Percentiles rank a stretch among this genome's conserved stretches.
phyloP scores from a whole-genome alignment of 192 early-diverging fungal genomes.

The Borealophlyctis nickersoniae region DNA sequence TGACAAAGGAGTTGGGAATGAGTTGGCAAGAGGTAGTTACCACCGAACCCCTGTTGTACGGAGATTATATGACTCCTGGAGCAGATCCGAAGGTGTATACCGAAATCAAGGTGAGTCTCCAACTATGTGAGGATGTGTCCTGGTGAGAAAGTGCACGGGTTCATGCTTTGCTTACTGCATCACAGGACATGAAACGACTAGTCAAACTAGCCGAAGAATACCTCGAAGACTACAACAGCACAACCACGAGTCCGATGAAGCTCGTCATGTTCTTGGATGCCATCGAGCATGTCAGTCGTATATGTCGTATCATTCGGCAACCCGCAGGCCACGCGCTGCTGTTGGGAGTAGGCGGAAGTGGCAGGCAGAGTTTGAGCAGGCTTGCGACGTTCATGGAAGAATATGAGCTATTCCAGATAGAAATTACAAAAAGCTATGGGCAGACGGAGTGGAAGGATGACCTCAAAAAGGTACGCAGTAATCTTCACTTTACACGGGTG shows the following conservation, averaged over 20 bases:
- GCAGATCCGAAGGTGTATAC: constrained; percentile 54
- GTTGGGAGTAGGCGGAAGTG: constrained; percentile 61
- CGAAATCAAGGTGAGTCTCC: constrained; percentile 51
- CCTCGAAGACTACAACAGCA: constrained; percentile 60
- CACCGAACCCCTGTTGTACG: constrained; percentile 55
- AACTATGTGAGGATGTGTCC: no score
- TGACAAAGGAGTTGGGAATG: constrained; percentile 41
- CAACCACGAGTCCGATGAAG: constrained; percentile 55
- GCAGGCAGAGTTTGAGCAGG: constrained; percentile 51
- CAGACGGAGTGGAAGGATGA: constrained; percentile 59
- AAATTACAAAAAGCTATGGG: constrained; percentile 63
- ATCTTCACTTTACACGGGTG: neutral
- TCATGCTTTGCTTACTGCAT: no score
- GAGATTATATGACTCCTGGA: constrained; percentile 56
- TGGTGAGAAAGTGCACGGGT: no score
- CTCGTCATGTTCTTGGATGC: constrained; percentile 66
- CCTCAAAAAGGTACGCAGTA: constrained; percentile 45
- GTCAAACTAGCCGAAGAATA: constrained; percentile 60
- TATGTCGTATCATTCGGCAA: constrained; percentile 56
- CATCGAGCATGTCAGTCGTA: constrained; percentile 59
- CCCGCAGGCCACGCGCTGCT: constrained; percentile 55
- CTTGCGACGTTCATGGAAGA: constrained; percentile 64
- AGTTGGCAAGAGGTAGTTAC: constrained; percentile 50
- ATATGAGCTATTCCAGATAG: constrained; percentile 62
- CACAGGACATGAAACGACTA: constrained; percentile 44